Evolutionary conservation across 805 yeast species (phyloP), one percentile per base, ranked within the genome.

Genomic region (Scheffersomyces ergatensis): DNA sequence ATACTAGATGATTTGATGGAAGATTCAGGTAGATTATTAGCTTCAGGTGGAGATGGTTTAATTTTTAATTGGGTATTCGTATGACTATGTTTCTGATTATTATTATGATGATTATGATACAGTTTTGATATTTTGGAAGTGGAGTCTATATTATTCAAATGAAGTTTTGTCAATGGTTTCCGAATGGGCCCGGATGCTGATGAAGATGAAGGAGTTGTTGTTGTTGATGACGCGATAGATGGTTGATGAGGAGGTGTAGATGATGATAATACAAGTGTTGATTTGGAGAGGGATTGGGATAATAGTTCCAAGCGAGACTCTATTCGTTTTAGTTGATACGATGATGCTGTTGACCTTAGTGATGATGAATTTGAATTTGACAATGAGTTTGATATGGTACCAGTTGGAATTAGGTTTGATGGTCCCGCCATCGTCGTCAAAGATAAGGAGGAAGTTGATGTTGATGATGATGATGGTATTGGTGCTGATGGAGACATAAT

Each of bases 221-320:
- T 38, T 33, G 29, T 44, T 15, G 29, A 25, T 25, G 25, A 23
- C 11, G 25, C 11, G 11, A 11, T 7, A n/a, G n/a, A n/a, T n/a
- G n/a, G n/a, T n/a, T n/a, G n/a, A n/a, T n/a, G n/a, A n/a, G n/a
- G n/a, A 11, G n/a, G n/a, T 26, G 9, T 8, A 11, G 9, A 7
- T 9, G 30, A 26, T 13, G 14, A 7, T 26, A 26, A 26, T 26
- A 5, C 5, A 13, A 26, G 5, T 5, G 30, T 11, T 13, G 32
- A 29, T 29, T 29, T 29, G 5, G 39, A 26, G 15, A 49, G 40
- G 1, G 51, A 32, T 24, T 47, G 49, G 7, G 51, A 45, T 5
- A 54, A 51, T 25, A 47, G 45, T 43, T 54, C 54, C 16, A 54
- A 47, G 17, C 58, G 39, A n/a, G 46, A 46, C 36, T 54, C 60